These are phyloP conservation scores for Camellia sinensis DNA, from an alignment of 148 eudicot genomes.

Conservation along the genomic window DNA sequence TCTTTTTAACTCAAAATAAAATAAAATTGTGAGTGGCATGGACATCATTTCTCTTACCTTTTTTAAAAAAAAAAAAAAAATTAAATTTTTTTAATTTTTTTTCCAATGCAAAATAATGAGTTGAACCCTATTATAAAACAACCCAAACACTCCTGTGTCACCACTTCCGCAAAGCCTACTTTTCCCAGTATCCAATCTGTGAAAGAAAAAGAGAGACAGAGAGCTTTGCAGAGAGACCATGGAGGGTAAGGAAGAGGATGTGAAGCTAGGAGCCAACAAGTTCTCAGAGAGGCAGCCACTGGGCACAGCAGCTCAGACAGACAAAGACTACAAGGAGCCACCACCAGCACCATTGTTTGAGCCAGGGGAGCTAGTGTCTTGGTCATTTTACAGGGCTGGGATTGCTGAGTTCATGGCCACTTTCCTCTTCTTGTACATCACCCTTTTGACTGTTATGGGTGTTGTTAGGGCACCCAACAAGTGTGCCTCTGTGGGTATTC, in stretches of 20 bases:
- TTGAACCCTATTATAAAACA: neutral
- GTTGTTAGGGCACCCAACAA: constrained; percentile 24
- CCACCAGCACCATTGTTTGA: constrained; percentile 50
- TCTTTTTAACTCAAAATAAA: too few relatives aligned
- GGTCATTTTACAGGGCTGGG: constrained; percentile 54
- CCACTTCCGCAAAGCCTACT: neutral
- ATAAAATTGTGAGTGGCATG: too few relatives aligned
- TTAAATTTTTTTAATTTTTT: too few relatives aligned
- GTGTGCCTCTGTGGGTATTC: constrained; percentile 49
- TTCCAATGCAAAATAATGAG: constrained; percentile 6
- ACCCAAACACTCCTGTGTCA: neutral
- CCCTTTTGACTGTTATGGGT: constrained; percentile 53
- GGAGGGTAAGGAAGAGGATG: constrained; percentile 57
- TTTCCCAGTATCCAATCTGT: neutral
- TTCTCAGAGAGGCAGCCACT: constrained; percentile 45
- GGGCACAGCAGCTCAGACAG: constrained; percentile 45
- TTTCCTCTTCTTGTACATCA: constrained; percentile 47
- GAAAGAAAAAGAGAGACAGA: neutral
- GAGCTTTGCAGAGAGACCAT: constrained; percentile 12
- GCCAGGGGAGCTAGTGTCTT: constrained; percentile 41
- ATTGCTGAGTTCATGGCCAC: constrained; percentile 52
- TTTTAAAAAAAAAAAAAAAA: too few relatives aligned
- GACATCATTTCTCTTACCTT: too few relatives aligned
- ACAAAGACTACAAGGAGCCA: constrained; percentile 53
- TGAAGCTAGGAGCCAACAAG: constrained; percentile 50